Evolutionary conservation across 129 eudicot genomes (phyloP).

Genomic region (Lonicera japonica): DNA sequence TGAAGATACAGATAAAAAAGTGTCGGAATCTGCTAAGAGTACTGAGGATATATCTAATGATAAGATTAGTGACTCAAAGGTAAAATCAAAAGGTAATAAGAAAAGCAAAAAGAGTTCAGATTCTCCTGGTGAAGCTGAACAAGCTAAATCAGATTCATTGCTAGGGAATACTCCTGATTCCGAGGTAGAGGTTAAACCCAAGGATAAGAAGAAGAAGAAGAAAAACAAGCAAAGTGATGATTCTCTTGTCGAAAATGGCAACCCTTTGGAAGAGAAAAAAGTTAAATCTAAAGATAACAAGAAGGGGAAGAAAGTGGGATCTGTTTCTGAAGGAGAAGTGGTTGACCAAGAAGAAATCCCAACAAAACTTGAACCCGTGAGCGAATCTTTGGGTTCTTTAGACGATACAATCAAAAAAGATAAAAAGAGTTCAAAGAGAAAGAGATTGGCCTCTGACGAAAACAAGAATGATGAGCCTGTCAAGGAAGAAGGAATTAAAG

Average conservation of each 20-base stretch:
- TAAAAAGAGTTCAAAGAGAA: conserved; percentile 50
- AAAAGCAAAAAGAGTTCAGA: conserved; percentile 22
- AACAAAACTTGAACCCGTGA: too few species aligned
- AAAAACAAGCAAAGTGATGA: conserved; percentile 20
- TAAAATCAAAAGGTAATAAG: conserved; percentile 34
- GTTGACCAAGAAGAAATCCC: conserved; percentile 10
- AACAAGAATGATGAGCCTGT: conserved; percentile 29
- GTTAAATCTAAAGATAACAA: conserved; percentile 14
- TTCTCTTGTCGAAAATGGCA: not conserved
- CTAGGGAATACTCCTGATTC: not conserved
- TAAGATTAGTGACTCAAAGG: conserved; percentile 20
- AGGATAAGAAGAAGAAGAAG: conserved; percentile 44
- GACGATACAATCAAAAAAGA: conserved; percentile 28
- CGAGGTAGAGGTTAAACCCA: conserved; percentile 23
- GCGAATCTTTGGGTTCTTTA: too few species aligned
- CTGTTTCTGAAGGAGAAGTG: too few species aligned
- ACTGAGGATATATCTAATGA: too few species aligned
- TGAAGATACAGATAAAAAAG: too few species aligned
- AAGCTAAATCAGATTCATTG: conserved; percentile 17
- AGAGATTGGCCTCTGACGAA: conserved; percentile 45
- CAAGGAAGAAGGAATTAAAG: conserved; percentile 31
- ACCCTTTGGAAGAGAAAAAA: conserved; percentile 9
- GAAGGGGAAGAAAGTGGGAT: conserved; percentile 9
- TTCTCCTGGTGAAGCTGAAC: conserved; percentile 9
- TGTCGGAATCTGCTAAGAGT: too few species aligned